Conservation (phyloP, 1,139 yeast genomes). For the Wickerhamiella pararugosa region DNA sequence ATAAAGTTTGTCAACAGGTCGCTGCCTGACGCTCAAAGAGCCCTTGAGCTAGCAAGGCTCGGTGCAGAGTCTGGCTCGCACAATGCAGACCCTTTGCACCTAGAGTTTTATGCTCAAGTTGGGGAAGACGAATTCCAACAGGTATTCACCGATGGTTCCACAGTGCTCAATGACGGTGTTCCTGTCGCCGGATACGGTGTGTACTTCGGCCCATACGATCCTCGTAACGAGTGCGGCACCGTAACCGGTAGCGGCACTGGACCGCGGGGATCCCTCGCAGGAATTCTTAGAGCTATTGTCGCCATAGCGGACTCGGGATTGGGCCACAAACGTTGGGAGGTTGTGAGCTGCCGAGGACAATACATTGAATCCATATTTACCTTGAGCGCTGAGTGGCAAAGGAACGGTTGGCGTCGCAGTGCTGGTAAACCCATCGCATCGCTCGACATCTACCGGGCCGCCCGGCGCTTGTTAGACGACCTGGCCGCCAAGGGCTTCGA, state of each 20-base stretch:
- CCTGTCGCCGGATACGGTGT: conserved; percentile 9
- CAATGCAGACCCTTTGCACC: background rate
- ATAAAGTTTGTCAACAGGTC: background rate
- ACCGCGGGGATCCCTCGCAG: conserved; percentile 9
- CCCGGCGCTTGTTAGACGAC: conserved; percentile 8
- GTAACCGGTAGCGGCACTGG: conserved; percentile 9
- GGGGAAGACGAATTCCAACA: conserved; percentile 1
- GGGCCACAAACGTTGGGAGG: conserved; percentile 8
- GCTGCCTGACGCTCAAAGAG: background rate
- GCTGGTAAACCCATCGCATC: conserved; percentile 8
- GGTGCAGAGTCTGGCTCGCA: background rate
- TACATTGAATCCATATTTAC: conserved; percentile 7
- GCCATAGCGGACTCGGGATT: background rate
- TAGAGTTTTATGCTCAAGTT: background rate
- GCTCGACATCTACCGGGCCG: conserved; percentile 8
- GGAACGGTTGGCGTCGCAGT: conserved; percentile 6
- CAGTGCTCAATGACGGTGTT: conserved; percentile 4
- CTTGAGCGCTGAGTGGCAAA: conserved; percentile 5
- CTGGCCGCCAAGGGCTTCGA: conserved; percentile 4
- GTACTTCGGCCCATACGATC: conserved; percentile 10
- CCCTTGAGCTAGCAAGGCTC: background rate
- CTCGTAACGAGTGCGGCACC: conserved; percentile 10
- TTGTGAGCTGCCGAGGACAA: conserved; percentile 9
- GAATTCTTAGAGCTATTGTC: conserved; percentile 7
- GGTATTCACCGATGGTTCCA: conserved; percentile 9